A percentile compares a stretch with the other conserved stretches of the same genome.
These are phyloP conservation scores for Sugiyamaella xylanicola DNA, from an alignment of 1,139 yeast species.

Conservation along the genomic window DNA sequence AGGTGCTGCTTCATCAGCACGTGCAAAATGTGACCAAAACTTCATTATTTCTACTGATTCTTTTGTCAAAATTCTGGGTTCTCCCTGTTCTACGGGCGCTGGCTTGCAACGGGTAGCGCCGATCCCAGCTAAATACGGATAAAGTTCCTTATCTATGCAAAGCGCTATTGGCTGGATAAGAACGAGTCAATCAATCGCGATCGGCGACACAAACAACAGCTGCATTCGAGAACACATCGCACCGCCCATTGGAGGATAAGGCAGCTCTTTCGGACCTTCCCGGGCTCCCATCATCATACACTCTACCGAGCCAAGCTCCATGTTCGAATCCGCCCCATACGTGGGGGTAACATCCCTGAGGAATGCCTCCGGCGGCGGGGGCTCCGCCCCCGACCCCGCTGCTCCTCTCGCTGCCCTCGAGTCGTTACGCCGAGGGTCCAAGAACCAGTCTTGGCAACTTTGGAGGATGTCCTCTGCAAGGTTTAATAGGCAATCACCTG, in stretches of 20 bases:
- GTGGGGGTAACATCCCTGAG: background rate
- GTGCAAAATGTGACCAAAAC: too few relatives aligned
- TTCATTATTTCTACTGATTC: too few relatives aligned
- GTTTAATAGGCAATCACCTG: too few relatives aligned
- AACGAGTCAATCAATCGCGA: background rate
- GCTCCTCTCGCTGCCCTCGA: too few relatives aligned
- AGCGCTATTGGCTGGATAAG: constrained; percentile 20
- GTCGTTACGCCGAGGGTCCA: too few relatives aligned
- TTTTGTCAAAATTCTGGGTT: too few relatives aligned
- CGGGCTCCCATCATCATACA: constrained; percentile 4
- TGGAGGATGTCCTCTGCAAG: too few relatives aligned
- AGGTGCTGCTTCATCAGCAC: too few relatives aligned
- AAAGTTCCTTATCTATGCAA: constrained; percentile 18
- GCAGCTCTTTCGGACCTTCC: constrained; percentile 2
- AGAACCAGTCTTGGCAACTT: too few relatives aligned
- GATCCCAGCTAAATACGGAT: constrained; percentile 2
- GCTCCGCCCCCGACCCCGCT: background rate
- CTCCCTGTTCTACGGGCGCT: too few relatives aligned
- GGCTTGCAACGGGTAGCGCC: background rate
- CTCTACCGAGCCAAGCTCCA: background rate
- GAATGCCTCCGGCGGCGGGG: constrained; percentile 2
- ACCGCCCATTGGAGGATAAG: constrained; percentile 13
- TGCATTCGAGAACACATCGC: background rate
- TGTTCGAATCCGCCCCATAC: background rate
- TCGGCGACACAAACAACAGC: constrained; percentile 3